Evolutionary conservation across 106 monocot species (phyloP).

Genomic region (Agapanthus africanus): DNA sequence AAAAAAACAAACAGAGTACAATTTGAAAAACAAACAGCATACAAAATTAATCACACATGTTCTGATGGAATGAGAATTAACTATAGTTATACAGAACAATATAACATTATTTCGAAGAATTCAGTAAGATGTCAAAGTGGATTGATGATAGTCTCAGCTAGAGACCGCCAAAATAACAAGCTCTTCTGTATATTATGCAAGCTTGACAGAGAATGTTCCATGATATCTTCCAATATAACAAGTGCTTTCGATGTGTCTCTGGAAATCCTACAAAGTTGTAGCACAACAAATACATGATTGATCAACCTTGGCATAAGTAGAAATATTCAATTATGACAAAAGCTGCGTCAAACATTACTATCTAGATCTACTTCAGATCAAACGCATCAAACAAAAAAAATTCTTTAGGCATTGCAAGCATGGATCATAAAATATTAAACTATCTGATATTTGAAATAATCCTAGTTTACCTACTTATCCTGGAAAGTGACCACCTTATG

Average conservation of each 20-base stretch:
- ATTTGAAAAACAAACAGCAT: background rate
- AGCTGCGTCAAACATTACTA: background rate
- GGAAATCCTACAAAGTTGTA: constrained; percentile 31
- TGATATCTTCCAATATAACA: constrained; percentile 61
- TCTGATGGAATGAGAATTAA: background rate
- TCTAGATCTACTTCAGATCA: background rate
- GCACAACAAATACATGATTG: background rate
- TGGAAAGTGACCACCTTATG: background rate
- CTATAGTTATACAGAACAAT: background rate
- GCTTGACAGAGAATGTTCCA: constrained; percentile 41
- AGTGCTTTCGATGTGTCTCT: constrained; percentile 37
- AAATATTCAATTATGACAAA: background rate
- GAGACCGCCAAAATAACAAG: constrained; percentile 74
- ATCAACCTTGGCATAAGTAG: background rate
- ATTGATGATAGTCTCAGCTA: constrained; percentile 50
- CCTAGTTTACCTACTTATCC: background rate
- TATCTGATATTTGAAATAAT: background rate
- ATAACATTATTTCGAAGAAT: too few species aligned
- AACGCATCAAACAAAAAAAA: background rate
- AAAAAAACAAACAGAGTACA: background rate
- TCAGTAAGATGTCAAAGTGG: background rate
- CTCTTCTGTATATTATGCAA: constrained; percentile 74
- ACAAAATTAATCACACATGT: background rate
- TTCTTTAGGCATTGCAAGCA: background rate
- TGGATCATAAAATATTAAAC: background rate